These are phyloP conservation scores for Prunus kanzakura DNA, from an alignment of 306 rosid species.

Conservation along the genomic window DNA sequence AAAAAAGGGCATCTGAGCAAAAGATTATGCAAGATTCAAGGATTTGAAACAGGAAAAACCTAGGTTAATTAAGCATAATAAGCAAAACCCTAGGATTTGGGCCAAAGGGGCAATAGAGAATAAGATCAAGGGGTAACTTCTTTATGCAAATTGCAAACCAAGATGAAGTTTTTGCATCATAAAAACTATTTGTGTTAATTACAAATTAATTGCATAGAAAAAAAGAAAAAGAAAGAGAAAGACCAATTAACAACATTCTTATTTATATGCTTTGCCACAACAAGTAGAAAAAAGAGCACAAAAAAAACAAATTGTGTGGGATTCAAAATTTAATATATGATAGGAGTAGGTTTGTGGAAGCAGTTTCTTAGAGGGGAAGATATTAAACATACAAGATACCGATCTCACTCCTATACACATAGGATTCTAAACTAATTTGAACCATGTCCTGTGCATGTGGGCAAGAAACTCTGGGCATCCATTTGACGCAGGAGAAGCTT, in stretches of 20 bases:
- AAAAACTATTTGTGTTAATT: not conserved
- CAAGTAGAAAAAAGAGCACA: not conserved
- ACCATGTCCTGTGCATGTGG: not conserved
- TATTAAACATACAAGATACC: not conserved
- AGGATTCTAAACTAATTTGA: not conserved
- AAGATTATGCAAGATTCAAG: not conserved
- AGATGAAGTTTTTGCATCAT: not conserved
- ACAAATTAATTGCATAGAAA: not conserved
- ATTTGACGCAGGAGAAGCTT: not conserved
- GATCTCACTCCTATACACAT: not conserved
- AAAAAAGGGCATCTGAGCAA: not conserved
- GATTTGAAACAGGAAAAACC: constrained; percentile 12
- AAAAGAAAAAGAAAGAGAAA: not conserved
- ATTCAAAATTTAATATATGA: not conserved
- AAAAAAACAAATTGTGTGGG: not conserved
- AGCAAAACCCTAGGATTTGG: constrained; percentile 17
- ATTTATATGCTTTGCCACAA: not conserved
- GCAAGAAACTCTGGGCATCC: not conserved
- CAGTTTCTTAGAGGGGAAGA: not conserved
- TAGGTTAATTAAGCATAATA: constrained; percentile 5
- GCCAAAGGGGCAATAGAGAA: not conserved
- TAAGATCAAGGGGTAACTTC: constrained; percentile 26
- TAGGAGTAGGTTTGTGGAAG: not conserved
- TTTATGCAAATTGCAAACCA: not conserved
- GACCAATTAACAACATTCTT: not conserved